These are phyloP conservation scores for Rosa lucieae DNA, from an alignment of 306 rosid species.

Conservation along the genomic window DNA sequence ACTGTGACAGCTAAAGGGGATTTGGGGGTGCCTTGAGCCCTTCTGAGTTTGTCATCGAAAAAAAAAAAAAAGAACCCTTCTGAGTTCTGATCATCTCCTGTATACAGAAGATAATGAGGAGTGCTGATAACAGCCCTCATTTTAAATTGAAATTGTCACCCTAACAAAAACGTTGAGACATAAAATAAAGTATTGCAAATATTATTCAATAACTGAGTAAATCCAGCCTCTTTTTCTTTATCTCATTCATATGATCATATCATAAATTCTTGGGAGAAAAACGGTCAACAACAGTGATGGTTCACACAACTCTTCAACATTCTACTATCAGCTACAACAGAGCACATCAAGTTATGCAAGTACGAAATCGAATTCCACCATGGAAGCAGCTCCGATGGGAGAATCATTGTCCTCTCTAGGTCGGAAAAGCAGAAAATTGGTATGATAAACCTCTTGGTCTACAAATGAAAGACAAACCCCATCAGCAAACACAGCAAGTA, in stretches of 20 bases:
- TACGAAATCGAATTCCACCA: constrained; percentile 21
- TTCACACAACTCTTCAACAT: constrained; percentile 6
- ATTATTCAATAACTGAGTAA: background rate
- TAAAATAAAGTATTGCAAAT: background rate
- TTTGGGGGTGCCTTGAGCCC: background rate
- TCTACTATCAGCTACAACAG: constrained; percentile 17
- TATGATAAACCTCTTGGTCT: constrained; percentile 30
- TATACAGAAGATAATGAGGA: background rate
- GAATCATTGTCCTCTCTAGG: background rate
- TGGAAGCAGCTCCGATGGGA: constrained; percentile 16
- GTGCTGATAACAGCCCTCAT: background rate
- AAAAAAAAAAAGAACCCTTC: background rate
- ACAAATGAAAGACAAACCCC: constrained; percentile 42
- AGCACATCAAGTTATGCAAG: constrained; percentile 21
- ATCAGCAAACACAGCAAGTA: constrained; percentile 44
- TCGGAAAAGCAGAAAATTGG: constrained; percentile 13
- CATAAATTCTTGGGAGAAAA: background rate
- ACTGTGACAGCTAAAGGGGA: background rate
- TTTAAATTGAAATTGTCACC: background rate
- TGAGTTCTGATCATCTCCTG: background rate
- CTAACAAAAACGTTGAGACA: background rate
- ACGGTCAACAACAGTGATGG: background rate
- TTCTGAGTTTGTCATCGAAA: background rate
- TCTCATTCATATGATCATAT: background rate
- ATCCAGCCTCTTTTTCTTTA: background rate